Percentiles rank a stretch among this genome's conserved stretches.
Evolutionary conservation across 2,329 filamentous ascomycete genomes (phyloP).

Genomic region (Cladosporium sp.): DNA sequence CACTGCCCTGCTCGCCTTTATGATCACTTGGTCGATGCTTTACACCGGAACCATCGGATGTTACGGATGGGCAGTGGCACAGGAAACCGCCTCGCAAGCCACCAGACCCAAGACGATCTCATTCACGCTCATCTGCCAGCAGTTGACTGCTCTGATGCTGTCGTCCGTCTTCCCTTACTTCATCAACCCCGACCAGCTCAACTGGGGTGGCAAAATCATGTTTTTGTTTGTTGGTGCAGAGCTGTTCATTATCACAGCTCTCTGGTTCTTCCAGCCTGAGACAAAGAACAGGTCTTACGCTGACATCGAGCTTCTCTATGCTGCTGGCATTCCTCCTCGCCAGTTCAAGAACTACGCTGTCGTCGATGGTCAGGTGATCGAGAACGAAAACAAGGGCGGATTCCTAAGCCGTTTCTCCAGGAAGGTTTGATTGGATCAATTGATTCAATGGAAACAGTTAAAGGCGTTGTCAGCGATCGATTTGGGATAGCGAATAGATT

Average conservation of each 20-base stretch:
- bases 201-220: conserved; percentile 38
- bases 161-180: conserved; percentile 36
- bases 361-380: conserved; percentile 21
- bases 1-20: conserved; percentile 23
- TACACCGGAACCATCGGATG: conserved; percentile 25
- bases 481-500: too few species aligned
- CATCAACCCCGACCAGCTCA: conserved; percentile 37
- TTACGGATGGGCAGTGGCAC: conserved; percentile 26
- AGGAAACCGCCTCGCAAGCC: conserved; percentile 23
- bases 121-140: conserved; percentile 27
- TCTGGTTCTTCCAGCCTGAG: conserved; percentile 37
- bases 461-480: too few species aligned
- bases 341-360: conserved; percentile 23
- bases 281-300: conserved; percentile 37
- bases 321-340: conserved; percentile 17
- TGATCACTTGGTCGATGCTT: conserved; percentile 27
- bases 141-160: conserved; percentile 35
- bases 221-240: conserved; percentile 36
- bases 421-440: conserved; percentile 12
- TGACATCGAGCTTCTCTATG: conserved; percentile 31
- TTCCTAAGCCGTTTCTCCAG: conserved; percentile 19
- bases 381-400: conserved; percentile 18
- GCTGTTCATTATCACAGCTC: conserved; percentile 28
- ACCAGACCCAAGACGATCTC: conserved; percentile 25
- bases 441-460: too few species aligned